These are phyloP conservation scores for Aspergillus pseudoterreus DNA, from an alignment of 2,329 filamentous ascomycete genomes.

Conservation along the genomic window DNA sequence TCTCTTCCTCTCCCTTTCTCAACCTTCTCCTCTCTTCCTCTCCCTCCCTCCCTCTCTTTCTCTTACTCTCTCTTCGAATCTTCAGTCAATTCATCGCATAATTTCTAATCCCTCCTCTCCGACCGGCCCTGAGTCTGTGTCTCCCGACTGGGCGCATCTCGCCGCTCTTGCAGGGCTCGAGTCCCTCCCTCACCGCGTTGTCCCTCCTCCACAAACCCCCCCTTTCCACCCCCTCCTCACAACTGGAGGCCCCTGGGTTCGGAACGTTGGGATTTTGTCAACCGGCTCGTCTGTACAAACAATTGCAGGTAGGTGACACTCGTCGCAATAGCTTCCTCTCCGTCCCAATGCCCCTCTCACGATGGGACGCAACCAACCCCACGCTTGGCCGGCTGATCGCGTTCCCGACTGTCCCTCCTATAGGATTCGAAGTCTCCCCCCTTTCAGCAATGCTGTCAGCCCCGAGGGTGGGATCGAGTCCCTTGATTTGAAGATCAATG, in stretches of 20 bases:
- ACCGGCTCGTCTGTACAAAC: no score
- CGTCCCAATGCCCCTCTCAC: background rate
- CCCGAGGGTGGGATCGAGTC: background rate
- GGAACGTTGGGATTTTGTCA: no score
- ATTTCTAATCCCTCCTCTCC: background rate
- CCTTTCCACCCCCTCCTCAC: background rate
- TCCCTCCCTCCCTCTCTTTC: constrained; percentile 9
- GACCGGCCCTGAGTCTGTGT: background rate
- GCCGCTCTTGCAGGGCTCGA: background rate
- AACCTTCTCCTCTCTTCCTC: constrained; percentile 8
- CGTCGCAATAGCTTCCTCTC: background rate
- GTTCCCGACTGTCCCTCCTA: background rate
- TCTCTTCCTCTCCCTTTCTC: constrained; percentile 10
- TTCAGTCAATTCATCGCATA: constrained; percentile 1
- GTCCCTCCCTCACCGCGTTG: constrained; percentile 3
- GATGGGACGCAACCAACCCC: no score
- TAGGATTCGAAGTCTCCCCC: background rate
- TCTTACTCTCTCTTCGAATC: background rate
- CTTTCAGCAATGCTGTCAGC: background rate
- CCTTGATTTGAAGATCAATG: background rate
- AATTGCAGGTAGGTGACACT: no score
- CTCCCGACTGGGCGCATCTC: background rate
- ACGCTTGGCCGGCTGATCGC: no score
- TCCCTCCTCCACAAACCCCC: background rate
- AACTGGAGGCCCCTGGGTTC: no score